phyloP scores from a whole-genome alignment of 2,329 filamentous ascomycete genomes.

The Xylaria sp. region DNA sequence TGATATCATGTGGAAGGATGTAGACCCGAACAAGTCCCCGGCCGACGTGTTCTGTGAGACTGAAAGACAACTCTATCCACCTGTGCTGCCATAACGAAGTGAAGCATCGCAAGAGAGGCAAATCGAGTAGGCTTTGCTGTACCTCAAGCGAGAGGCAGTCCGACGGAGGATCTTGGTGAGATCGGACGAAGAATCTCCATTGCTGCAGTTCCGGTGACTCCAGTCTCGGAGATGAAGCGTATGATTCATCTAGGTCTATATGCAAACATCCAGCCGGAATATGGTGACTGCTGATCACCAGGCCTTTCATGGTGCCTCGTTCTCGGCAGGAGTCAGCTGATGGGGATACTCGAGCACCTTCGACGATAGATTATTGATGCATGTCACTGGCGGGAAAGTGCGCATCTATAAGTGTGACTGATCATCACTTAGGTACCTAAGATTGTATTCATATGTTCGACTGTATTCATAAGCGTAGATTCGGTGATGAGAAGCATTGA shows the following conservation, averaged over 20 bases:
- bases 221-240: slow-evolving; percentile 19
- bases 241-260: slow-evolving; percentile 32
- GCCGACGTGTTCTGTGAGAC: slow-evolving; percentile 21
- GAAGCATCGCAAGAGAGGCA: slow-evolving; percentile 29
- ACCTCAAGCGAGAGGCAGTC: slow-evolving; percentile 23
- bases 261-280: slow-evolving; percentile 47
- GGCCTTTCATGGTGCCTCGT: slow-evolving; percentile 16
- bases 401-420: too few relatives aligned
- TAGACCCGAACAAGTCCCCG: slow-evolving; percentile 56
- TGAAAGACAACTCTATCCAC: slow-evolving; percentile 52
- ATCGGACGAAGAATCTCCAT: slow-evolving; percentile 37
- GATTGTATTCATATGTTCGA: too few relatives aligned
- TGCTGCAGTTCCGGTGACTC: slow-evolving; percentile 5
- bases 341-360: background rate
- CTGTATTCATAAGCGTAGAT: too few relatives aligned
- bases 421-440: too few relatives aligned
- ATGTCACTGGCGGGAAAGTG: too few relatives aligned
- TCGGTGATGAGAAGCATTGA: too few relatives aligned
- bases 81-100: slow-evolving; percentile 37
- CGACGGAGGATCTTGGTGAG: slow-evolving; percentile 21
- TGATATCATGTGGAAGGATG: slow-evolving; percentile 67
- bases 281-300: slow-evolving; percentile 34
- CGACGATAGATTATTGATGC: too few relatives aligned
- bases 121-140: slow-evolving; percentile 36
- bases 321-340: background rate